Percentiles rank a stretch among this genome's conserved stretches.
phyloP scores from a whole-genome alignment of 2,329 filamentous ascomycete genomes.

The Diaporthe citrichinensis region DNA sequence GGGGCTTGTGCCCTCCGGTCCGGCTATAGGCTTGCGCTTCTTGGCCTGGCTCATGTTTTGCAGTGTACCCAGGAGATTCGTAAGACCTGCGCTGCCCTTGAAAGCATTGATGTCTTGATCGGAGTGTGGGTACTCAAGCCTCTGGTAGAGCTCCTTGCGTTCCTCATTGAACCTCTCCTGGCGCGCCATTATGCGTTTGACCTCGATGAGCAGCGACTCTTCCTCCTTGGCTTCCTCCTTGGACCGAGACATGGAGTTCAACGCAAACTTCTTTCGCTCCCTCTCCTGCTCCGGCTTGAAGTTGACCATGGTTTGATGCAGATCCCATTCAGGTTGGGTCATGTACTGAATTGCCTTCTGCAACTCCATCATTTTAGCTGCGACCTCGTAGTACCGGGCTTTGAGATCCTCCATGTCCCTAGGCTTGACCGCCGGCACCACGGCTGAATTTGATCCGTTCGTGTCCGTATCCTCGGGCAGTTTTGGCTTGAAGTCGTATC shows the following conservation, averaged over 20 bases:
- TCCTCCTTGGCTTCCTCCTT: slow-evolving; percentile 94
- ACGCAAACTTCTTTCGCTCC: slow-evolving; percentile 86
- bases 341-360: slow-evolving; percentile 88
- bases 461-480: slow-evolving; percentile 60
- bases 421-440: slow-evolving; percentile 65
- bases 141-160: slow-evolving; percentile 86
- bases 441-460: slow-evolving; percentile 64
- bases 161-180: slow-evolving; percentile 90
- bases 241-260: slow-evolving; percentile 82
- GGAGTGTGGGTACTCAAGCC: slow-evolving; percentile 84
- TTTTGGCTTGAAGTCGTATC: slow-evolving; percentile 81
- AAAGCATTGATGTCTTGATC: slow-evolving; percentile 76
- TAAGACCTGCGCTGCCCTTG: slow-evolving; percentile 39
- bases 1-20: slow-evolving; percentile 68
- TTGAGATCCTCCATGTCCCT: slow-evolving; percentile 93
- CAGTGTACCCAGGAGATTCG: slow-evolving; percentile 55
- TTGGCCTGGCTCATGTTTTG: slow-evolving; percentile 92
- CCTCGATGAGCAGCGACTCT: slow-evolving; percentile 87
- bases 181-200: slow-evolving; percentile 90
- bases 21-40: slow-evolving; percentile 83
- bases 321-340: slow-evolving; percentile 85
- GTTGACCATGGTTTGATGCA: slow-evolving; percentile 87
- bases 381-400: slow-evolving; percentile 89
- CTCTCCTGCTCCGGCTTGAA: slow-evolving; percentile 87
- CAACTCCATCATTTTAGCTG: slow-evolving; percentile 84